A percentile compares a stretch with the other conserved stretches of the same genome.
These are phyloP conservation scores for Fusarium sp. DNA, from an alignment of 2,329 filamentous ascomycete genomes.

Conservation along the genomic window DNA sequence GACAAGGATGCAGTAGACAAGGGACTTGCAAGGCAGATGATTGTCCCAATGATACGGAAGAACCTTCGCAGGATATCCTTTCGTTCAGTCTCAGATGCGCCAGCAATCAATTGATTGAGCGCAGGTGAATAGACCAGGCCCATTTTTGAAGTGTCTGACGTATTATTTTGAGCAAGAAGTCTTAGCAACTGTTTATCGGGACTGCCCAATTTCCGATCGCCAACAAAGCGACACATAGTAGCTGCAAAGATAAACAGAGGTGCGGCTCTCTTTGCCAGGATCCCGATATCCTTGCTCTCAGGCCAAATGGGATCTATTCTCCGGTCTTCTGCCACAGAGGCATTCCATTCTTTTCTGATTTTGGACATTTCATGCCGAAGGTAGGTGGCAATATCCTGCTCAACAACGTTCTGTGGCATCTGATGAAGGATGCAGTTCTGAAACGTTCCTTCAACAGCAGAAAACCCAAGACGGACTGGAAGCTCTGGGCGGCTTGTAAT, in stretches of 20 bases:
- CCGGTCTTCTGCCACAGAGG: background rate
- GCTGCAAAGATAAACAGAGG: background rate
- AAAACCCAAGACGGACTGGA: background rate
- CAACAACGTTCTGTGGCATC: background rate
- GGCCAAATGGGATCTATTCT: background rate
- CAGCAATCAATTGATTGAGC: background rate
- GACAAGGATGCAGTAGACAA: background rate
- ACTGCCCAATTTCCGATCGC: background rate
- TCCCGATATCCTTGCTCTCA: background rate
- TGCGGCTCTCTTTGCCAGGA: background rate
- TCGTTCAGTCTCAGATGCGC: background rate
- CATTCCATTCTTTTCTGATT: background rate
- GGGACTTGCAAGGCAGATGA: background rate
- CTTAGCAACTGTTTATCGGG: background rate
- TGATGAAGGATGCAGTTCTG: background rate
- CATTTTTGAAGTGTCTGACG: background rate
- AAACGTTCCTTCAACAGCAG: background rate
- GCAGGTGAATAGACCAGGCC: background rate
- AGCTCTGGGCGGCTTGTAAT: background rate
- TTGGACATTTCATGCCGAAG: rapidly evolving
- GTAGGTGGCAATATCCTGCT: background rate
- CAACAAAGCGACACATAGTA: background rate
- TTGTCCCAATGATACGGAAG: background rate
- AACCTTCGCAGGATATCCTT: background rate
- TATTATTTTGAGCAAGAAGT: background rate